Percentiles rank a stretch among this genome's conserved stretches.
Evolutionary conservation across 2,329 filamentous ascomycete genomes (phyloP).

Genomic region (Colletotrichum tofieldiae): DNA sequence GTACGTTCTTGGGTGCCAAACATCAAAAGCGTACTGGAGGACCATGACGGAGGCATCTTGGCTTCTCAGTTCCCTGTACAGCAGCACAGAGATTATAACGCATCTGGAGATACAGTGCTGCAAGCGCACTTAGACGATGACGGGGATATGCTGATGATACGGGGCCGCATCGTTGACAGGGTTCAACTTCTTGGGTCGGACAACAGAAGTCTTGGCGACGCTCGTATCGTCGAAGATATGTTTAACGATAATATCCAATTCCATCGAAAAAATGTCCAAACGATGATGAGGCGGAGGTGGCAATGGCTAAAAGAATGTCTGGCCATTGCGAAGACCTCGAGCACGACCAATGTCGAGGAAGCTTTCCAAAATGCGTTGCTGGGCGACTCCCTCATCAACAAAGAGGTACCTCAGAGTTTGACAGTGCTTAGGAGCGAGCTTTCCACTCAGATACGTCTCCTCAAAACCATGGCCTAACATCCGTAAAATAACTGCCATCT

Average conservation of each 20-base stretch:
- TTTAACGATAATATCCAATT: constrained; percentile 2
- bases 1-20: constrained; percentile 20
- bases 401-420: constrained; percentile 16
- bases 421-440: constrained; percentile 4
- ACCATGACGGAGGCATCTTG: constrained; percentile 1
- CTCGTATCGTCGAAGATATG: constrained; percentile 14
- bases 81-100: constrained; percentile 14
- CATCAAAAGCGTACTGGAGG: constrained; percentile 10
- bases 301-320: constrained; percentile 17
- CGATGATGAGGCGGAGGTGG: constrained; percentile 11
- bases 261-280: background rate
- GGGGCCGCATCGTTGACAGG: constrained; percentile 17
- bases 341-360: constrained; percentile 15
- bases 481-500: too few species aligned
- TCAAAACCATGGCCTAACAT: too few species aligned
- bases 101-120: constrained; percentile 19
- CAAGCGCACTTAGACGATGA: background rate
- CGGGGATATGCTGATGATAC: constrained; percentile 5
- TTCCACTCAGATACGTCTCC: background rate
- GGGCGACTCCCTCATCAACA: constrained; percentile 9
- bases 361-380: constrained; percentile 13
- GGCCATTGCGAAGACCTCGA: constrained; percentile 7
- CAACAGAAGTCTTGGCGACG: constrained; percentile 15
- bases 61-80: constrained; percentile 15
- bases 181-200: constrained; percentile 18